Conservation (phyloP, 306 rosid genomes). For the Fagus crenata region DNA sequence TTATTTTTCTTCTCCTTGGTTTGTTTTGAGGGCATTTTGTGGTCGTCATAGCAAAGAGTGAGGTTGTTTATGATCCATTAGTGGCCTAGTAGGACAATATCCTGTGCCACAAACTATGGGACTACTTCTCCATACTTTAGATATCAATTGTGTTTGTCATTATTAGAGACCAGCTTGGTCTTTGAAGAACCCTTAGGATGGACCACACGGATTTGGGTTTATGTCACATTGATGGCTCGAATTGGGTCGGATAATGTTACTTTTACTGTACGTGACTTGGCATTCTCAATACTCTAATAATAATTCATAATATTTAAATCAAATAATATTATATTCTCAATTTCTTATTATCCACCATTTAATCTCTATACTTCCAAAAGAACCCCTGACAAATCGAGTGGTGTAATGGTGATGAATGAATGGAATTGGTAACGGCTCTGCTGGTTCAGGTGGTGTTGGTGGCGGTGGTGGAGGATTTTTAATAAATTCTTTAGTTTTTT, state of each 20-base stretch:
- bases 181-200: not conserved
- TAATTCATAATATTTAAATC: too few species aligned
- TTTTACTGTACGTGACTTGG: not conserved
- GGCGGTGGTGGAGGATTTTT: not conserved
- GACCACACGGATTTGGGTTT: slow-evolving; percentile 20
- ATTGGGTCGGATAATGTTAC: not conserved
- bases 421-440: too few species aligned
- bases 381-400: not conserved
- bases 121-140: slow-evolving; percentile 4
- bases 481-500: not conserved
- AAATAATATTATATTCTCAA: too few species aligned
- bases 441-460: not conserved
- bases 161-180: slow-evolving; percentile 23
- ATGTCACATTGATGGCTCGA: not conserved
- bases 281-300: too few species aligned
- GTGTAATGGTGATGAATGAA: not conserved
- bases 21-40: too few species aligned
- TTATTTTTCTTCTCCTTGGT: too few species aligned
- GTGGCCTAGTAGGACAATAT: slow-evolving; percentile 25
- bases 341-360: too few species aligned
- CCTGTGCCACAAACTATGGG: slow-evolving; percentile 26
- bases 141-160: slow-evolving; percentile 8
- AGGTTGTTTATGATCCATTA: not conserved
- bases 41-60: not conserved
- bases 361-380: not conserved